Percentiles rank a stretch among this genome's conserved stretches.
These are phyloP conservation scores for Suhomyces sp. DNA, from an alignment of 805 yeast species.

Conservation along the genomic window DNA sequence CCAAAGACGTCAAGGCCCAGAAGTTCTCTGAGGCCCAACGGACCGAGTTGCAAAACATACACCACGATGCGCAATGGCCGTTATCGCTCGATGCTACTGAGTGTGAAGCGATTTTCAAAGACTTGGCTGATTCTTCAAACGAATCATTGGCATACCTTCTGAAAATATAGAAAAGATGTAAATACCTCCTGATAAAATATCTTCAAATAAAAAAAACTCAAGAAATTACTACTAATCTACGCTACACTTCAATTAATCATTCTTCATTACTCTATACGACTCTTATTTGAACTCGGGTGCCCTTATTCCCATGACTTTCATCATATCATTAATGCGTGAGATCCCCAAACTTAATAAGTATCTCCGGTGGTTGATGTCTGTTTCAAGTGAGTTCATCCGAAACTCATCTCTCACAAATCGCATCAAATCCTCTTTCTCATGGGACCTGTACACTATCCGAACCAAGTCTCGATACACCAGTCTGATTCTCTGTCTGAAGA, in stretches of 20 bases:
- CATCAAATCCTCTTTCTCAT: constrained; percentile 34
- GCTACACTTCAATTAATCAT: no score
- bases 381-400: constrained; percentile 20
- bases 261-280: background rate
- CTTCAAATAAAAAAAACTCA: no score
- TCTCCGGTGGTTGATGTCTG: constrained; percentile 34
- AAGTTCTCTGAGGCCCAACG: constrained; percentile 2
- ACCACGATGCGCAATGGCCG: background rate
- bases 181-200: no score
- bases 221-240: no score
- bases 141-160: background rate
- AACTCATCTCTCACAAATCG: constrained; percentile 34
- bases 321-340: constrained; percentile 22
- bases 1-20: constrained; percentile 10
- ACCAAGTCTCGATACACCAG: constrained; percentile 31
- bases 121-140: background rate
- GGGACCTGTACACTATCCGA: constrained; percentile 33
- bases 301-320: constrained; percentile 18
- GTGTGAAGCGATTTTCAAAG: background rate
- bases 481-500: constrained; percentile 35
- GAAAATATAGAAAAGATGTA: background rate
- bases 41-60: constrained; percentile 1
- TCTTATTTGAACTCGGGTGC: constrained; percentile 1
- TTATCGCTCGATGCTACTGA: background rate
- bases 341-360: constrained; percentile 37